phyloP scores from a whole-genome alignment of 2,329 filamentous ascomycete species.

The Knufia fluminis region DNA sequence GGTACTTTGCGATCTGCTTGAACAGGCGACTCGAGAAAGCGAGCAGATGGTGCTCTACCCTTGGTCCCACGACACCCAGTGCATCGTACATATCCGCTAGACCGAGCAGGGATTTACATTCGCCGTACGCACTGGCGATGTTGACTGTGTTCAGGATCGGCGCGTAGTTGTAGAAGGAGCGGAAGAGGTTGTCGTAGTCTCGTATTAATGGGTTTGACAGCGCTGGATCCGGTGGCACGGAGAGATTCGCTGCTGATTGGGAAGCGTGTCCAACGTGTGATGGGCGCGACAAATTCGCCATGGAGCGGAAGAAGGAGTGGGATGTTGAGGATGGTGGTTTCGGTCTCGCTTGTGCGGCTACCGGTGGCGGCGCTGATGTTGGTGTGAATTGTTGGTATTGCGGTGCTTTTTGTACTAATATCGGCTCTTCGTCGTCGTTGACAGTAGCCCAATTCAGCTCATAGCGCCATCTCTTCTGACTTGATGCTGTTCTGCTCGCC shows the following conservation, averaged over 20 bases:
- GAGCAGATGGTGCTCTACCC: constrained; percentile 86
- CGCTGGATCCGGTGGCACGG: constrained; percentile 47
- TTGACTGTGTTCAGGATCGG: constrained; percentile 75
- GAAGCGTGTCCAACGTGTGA: constrained; percentile 31
- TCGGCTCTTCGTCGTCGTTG: constrained; percentile 67
- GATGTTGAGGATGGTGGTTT: constrained; percentile 46
- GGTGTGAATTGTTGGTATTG: constrained; percentile 14
- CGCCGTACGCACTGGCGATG: constrained; percentile 84
- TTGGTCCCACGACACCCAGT: constrained; percentile 72
- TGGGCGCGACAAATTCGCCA: constrained; percentile 60
- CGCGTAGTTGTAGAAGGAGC: constrained; percentile 89
- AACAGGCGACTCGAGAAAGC: constrained; percentile 85
- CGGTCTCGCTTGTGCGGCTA: constrained; percentile 48
- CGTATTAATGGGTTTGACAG: constrained; percentile 64
- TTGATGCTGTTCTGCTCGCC: constrained; percentile 25
- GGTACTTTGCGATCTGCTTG: constrained; percentile 96
- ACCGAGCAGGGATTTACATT: constrained; percentile 81
- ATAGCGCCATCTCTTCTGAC: constrained; percentile 68
- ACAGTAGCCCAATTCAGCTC: constrained; percentile 69
- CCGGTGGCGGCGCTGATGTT: constrained; percentile 27
- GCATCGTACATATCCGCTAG: constrained; percentile 95
- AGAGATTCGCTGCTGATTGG: constrained; percentile 44
- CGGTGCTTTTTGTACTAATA: constrained; percentile 50
- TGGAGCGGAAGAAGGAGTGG: constrained; percentile 73
- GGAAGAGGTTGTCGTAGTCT: constrained; percentile 92